Conservation (phyloP, 768 basidiomycete species). For the Rhodotorula taiwanensis region DNA sequence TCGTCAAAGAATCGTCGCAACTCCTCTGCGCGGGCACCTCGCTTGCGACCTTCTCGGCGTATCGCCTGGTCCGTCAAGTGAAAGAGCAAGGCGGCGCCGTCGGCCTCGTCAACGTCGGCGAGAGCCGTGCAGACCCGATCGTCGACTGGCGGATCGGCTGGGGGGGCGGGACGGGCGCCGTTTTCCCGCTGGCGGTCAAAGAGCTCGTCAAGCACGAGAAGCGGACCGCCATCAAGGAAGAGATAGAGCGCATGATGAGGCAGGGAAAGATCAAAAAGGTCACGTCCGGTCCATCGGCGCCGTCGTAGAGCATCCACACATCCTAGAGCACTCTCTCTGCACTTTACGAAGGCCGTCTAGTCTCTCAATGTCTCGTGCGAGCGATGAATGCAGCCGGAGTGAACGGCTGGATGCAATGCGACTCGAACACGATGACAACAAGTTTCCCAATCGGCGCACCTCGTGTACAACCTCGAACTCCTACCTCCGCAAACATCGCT, state of each 20-base stretch:
- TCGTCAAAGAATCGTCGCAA: constrained; percentile 57
- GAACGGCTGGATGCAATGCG: neutral
- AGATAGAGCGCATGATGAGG: constrained; percentile 23
- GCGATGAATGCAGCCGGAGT: neutral
- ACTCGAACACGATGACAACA: no score
- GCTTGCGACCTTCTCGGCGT: constrained; percentile 87
- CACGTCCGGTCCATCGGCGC: neutral
- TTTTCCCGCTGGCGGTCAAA: constrained; percentile 13
- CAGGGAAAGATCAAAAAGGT: constrained; percentile 19
- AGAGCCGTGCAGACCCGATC: constrained; percentile 68
- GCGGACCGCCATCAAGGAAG: neutral
- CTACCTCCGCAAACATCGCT: constrained; percentile 3
- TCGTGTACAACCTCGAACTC: neutral
- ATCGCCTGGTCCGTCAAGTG: constrained; percentile 73
- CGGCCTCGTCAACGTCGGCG: constrained; percentile 76
- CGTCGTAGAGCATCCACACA: neutral
- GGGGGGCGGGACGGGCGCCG: constrained; percentile 52
- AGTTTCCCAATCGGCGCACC: no score
- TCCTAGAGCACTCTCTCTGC: no score
- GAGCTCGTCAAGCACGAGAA: constrained; percentile 7
- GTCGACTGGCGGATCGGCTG: constrained; percentile 70
- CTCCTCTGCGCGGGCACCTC: constrained; percentile 81
- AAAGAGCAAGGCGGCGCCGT: constrained; percentile 67
- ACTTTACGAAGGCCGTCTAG: no score
- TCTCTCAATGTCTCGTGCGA: neutral